These are phyloP conservation scores for Xenoacremonium recifei DNA, from an alignment of 2,329 filamentous ascomycete genomes.

Conservation along the genomic window DNA sequence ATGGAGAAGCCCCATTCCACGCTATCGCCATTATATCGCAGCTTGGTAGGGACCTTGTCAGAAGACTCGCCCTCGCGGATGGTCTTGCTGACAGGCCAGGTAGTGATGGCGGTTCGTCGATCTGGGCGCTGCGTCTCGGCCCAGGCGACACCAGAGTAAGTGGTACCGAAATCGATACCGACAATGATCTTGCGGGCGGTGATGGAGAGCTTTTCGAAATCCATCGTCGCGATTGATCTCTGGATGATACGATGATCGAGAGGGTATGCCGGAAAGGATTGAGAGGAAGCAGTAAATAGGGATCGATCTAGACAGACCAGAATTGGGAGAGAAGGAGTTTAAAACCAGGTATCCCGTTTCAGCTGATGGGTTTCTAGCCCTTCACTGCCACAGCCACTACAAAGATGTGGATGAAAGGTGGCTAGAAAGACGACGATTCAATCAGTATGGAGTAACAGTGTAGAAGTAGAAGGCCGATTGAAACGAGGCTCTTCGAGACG, in stretches of 20 bases:
- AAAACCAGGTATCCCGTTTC: too few species aligned
- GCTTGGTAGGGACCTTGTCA: constrained; percentile 46
- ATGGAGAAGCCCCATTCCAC: constrained; percentile 48
- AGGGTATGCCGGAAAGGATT: not conserved
- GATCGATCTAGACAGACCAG: not conserved
- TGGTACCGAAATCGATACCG: constrained; percentile 54
- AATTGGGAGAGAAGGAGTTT: not conserved
- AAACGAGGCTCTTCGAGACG: too few species aligned
- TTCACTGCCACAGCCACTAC: too few species aligned
- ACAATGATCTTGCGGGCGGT: constrained; percentile 43
- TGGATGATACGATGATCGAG: not conserved
- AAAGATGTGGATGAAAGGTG: too few species aligned
- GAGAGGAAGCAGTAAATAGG: not conserved
- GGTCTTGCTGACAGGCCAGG: constrained; percentile 41
- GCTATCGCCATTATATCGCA: constrained; percentile 36
- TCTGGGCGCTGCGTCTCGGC: constrained; percentile 39
- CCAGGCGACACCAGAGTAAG: constrained; percentile 51
- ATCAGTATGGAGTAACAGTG: too few species aligned
- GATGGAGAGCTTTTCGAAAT: constrained; percentile 34
- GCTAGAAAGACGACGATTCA: too few species aligned
- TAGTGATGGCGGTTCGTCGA: constrained; percentile 34
- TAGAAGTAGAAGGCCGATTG: too few species aligned
- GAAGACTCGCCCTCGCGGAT: constrained; percentile 35
- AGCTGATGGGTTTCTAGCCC: too few species aligned
- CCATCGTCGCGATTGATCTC: constrained; percentile 24